A percentile compares a stretch with the other conserved stretches of the same genome.
These are phyloP conservation scores for Fusarium anthophilum DNA, from an alignment of 2,329 filamentous ascomycete genomes.

Conservation along the genomic window DNA sequence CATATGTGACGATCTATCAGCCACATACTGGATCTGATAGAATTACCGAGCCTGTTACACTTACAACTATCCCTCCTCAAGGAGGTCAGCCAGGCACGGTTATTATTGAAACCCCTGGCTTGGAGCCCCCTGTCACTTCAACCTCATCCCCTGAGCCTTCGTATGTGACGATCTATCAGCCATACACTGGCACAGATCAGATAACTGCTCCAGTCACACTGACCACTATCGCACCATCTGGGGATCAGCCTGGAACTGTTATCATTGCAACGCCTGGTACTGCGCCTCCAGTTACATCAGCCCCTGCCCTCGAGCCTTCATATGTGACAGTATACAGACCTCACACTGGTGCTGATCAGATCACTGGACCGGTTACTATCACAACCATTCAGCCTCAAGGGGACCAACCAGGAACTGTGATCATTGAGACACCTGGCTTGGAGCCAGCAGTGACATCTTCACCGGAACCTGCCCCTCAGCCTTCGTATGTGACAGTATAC, in stretches of 20 bases:
- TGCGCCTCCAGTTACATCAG: not conserved
- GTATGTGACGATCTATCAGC: not conserved
- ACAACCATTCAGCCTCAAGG: conserved; percentile 2
- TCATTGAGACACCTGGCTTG: conserved; percentile 15
- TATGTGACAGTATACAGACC: conserved; percentile 13
- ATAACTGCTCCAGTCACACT: conserved; percentile 1
- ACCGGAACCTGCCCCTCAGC: not conserved
- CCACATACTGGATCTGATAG: not conserved
- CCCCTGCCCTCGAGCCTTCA: not conserved
- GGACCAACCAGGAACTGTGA: conserved; percentile 1
- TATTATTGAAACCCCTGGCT: conserved; percentile 11
- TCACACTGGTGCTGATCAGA: not conserved
- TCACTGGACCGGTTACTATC: not conserved
- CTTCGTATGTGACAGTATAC: conserved; percentile 3
- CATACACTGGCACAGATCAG: not conserved
- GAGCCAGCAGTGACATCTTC: not conserved
- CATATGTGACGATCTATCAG: conserved; percentile 1
- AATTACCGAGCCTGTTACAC: not conserved
- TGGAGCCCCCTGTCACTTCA: not conserved
- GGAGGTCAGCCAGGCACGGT: conserved; percentile 10
- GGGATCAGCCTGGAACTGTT: conserved; percentile 3
- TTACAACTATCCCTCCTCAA: conserved; percentile 1
- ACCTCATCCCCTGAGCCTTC: not conserved
- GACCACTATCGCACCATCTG: not conserved
- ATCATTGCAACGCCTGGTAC: conserved; percentile 10